phyloP scores from a whole-genome alignment of 768 basidiomycete species.

The Boletus vinaceobasis region DNA sequence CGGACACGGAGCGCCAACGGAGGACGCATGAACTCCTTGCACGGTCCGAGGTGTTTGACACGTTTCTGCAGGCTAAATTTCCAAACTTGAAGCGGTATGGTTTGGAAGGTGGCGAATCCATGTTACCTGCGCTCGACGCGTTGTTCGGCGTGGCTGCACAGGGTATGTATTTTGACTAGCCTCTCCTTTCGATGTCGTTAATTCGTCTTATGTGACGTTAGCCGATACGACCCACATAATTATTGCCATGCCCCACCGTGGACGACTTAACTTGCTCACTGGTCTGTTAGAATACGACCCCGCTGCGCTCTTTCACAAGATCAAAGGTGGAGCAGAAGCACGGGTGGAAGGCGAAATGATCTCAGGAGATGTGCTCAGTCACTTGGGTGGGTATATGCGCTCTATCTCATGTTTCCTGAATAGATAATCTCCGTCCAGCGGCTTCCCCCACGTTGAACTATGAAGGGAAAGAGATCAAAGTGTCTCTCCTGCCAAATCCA shows the following conservation, averaged over 20 bases:
- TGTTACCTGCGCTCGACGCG: constrained; percentile 83
- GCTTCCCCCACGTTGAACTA: constrained; percentile 65
- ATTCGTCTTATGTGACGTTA: constrained; percentile 15
- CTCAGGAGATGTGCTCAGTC: constrained; percentile 85
- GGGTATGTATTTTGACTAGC: constrained; percentile 34
- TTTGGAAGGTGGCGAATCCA: constrained; percentile 90
- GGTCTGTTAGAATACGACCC: constrained; percentile 68
- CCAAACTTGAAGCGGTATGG: constrained; percentile 87
- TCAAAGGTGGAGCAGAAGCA: constrained; percentile 73
- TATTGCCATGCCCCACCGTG: constrained; percentile 85
- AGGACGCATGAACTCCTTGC: constrained; percentile 68
- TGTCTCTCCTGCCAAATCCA: constrained; percentile 78
- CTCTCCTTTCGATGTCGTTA: neutral
- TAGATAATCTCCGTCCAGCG: constrained; percentile 34
- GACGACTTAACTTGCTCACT: constrained; percentile 81
- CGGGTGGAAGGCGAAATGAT: constrained; percentile 57
- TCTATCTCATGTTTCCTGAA: neutral
- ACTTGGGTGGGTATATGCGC: constrained; percentile 51
- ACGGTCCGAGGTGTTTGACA: constrained; percentile 77
- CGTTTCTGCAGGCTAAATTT: constrained; percentile 83
- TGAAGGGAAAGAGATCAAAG: constrained; percentile 48
- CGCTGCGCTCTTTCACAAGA: constrained; percentile 78
- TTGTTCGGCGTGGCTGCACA: constrained; percentile 66
- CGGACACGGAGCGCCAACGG: constrained; percentile 38
- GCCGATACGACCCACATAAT: constrained; percentile 71